These are phyloP conservation scores for Rhytidhysteron rufulum DNA, from an alignment of 2,329 filamentous ascomycete species.

Conservation along the genomic window DNA sequence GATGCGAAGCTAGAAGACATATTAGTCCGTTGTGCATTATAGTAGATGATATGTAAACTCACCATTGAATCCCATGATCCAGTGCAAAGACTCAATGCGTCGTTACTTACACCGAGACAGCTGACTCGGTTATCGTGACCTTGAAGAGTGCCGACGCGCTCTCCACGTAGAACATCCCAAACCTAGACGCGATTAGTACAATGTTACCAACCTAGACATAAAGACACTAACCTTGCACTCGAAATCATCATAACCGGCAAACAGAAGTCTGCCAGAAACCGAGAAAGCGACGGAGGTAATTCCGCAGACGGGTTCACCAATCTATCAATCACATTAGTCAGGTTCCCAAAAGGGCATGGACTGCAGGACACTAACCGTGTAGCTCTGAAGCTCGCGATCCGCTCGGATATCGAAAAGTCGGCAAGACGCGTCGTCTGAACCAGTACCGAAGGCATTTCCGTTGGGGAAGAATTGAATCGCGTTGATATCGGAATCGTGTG, in stretches of 20 bases:
- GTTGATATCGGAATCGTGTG: constrained; percentile 98
- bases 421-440: constrained; percentile 96
- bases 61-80: constrained; percentile 99
- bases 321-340: constrained; percentile 54
- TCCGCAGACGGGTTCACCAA: constrained; percentile 93
- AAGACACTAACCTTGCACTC: constrained; percentile 88
- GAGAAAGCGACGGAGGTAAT: constrained; percentile 98
- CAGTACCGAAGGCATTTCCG: constrained; percentile 95
- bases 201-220: background rate
- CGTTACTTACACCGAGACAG: constrained; percentile 97
- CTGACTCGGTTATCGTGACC: constrained; percentile 99
- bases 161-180: constrained; percentile 94
- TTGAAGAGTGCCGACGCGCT: constrained; percentile 93
- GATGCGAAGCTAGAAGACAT: constrained; percentile 44
- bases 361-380: constrained; percentile 51
- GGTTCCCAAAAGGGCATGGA: constrained; percentile 13
- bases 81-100: constrained; percentile 98
- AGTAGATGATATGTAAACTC: constrained; percentile 46
- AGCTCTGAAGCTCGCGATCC: constrained; percentile 72
- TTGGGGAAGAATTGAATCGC: constrained; percentile 99
- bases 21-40: no score
- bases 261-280: constrained; percentile 89
- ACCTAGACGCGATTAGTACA: constrained; percentile 58
- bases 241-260: constrained; percentile 97
- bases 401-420: constrained; percentile 96